Base-by-base conservation (phyloP, 129 eudicot genomes). In the Flaveria brownii region DNA sequence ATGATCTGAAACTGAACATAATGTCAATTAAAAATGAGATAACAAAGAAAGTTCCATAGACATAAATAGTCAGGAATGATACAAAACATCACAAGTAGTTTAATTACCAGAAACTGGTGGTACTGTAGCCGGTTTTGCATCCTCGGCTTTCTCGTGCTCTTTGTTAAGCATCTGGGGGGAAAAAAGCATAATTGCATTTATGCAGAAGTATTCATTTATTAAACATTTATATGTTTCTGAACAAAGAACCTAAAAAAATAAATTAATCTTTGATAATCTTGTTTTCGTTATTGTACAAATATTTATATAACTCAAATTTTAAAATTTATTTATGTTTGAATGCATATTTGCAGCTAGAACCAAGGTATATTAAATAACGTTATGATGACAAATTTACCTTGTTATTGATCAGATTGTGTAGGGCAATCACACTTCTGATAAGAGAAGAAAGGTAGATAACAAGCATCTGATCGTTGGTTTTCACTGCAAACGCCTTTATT, bases 391-490 rank as follows among this genome's bases (percentile, higher is more conserved):
- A 60, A 0, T 23, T 76, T 77, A 90, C 97, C 98, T 93, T 90
- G 89, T 90, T 93, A 79, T 93, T 93, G 83, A 93, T 93, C 89
- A 93, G 78, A 80, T 90, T 93, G 82, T 93, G 98, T 76, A 93
- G 97, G 10, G 98, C 98, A 50, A 93, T 90, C 70, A 93, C 97
- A 84, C 98, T 93, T 68, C 98, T 76, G 87, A 93, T 93, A 26
- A 93, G 86, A 52, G 98, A 93, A 23, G 98, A 93, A 54, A 93
- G 91, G 72, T 93, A 93, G 45, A 93, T 93, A 61, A 93, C 98
- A 83, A 93, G 81, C 98, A 93, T 93, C 93, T 90, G 94, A 77
- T 93, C 98, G 73, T 93, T 93, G 51, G 98, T 93, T 88, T 93
- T 93, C 78, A 93, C 98, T 90, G 97, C 78, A 68, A 93, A 93